These are phyloP conservation scores for Talaromyces atroroseus DNA, from an alignment of 2,329 filamentous ascomycete genomes.

Conservation along the genomic window DNA sequence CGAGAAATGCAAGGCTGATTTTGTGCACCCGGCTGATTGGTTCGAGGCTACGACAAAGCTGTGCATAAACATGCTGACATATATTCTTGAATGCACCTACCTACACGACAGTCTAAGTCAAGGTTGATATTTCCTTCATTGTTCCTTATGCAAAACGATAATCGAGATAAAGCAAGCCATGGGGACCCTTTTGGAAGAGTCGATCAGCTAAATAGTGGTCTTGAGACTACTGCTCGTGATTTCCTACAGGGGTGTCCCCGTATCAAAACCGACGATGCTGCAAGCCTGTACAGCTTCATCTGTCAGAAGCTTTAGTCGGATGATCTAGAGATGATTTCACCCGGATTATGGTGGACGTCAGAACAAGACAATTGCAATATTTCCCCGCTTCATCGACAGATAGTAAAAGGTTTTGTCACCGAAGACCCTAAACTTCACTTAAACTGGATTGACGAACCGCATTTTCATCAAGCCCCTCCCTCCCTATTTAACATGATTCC, in stretches of 20 bases:
- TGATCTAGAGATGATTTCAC: not conserved
- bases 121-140: too few relatives aligned
- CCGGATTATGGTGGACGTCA: not conserved
- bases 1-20: too few relatives aligned
- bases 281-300: not conserved
- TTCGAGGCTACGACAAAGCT: too few relatives aligned
- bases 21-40: too few relatives aligned
- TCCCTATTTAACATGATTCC: constrained; percentile 16
- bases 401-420: constrained; percentile 32
- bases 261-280: not conserved
- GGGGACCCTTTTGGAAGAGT: not conserved
- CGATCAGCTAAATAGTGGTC: not conserved
- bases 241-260: not conserved
- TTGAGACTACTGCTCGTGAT: not conserved
- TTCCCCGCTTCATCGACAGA: constrained; percentile 33
- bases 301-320: not conserved
- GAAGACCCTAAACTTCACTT: constrained; percentile 41
- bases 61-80: too few relatives aligned
- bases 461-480: constrained; percentile 44
- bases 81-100: too few relatives aligned
- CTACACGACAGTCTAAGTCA: too few relatives aligned
- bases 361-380: not conserved
- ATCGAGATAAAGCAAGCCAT: too few relatives aligned
- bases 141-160: too few relatives aligned
- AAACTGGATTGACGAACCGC: constrained; percentile 27